These are phyloP conservation scores for Alternaria consortialis DNA, from an alignment of 2,329 filamentous ascomycete genomes.

Conservation along the genomic window DNA sequence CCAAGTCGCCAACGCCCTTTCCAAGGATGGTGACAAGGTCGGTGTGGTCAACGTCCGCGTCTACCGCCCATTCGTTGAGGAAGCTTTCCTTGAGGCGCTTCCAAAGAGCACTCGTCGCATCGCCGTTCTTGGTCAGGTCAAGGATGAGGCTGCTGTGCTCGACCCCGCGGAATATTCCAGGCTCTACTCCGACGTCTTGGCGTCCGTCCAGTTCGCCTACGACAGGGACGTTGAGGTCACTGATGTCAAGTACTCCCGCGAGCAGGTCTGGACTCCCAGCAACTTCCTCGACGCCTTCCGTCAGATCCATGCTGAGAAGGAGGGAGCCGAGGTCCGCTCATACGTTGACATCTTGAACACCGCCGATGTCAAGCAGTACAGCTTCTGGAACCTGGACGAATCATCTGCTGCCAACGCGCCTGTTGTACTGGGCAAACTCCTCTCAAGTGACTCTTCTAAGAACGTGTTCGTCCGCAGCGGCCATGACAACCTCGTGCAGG, in stretches of 20 bases:
- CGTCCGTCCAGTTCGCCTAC: conserved; percentile 75
- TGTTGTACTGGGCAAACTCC: conserved; percentile 65
- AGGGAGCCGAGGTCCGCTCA: conserved; percentile 54
- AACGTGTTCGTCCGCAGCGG: conserved; percentile 68
- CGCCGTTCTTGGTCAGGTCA: conserved; percentile 88
- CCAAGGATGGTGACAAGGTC: conserved; percentile 76
- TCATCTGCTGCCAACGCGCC: conserved; percentile 73
- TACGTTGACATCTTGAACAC: conserved; percentile 63
- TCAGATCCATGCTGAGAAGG: conserved; percentile 55
- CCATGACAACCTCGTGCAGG: conserved; percentile 72
- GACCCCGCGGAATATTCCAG: conserved; percentile 83
- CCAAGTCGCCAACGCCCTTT: conserved; percentile 78
- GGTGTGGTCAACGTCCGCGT: conserved; percentile 91
- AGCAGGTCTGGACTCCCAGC: conserved; percentile 69
- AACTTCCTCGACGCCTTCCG: conserved; percentile 60
- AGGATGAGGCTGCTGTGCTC: conserved; percentile 73
- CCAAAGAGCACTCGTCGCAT: conserved; percentile 79
- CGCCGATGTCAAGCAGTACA: conserved; percentile 77
- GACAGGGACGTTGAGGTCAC: conserved; percentile 70
- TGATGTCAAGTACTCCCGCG: conserved; percentile 90
- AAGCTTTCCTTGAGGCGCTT: conserved; percentile 85
- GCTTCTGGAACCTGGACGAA: conserved; percentile 90
- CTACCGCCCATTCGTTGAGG: conserved; percentile 94
- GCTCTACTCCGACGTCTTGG: conserved; percentile 90
- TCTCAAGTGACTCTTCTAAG: conserved; percentile 67